Conservation (phyloP, 1,284 basidiomycete species). For the Pterulicium gracile region DNA sequence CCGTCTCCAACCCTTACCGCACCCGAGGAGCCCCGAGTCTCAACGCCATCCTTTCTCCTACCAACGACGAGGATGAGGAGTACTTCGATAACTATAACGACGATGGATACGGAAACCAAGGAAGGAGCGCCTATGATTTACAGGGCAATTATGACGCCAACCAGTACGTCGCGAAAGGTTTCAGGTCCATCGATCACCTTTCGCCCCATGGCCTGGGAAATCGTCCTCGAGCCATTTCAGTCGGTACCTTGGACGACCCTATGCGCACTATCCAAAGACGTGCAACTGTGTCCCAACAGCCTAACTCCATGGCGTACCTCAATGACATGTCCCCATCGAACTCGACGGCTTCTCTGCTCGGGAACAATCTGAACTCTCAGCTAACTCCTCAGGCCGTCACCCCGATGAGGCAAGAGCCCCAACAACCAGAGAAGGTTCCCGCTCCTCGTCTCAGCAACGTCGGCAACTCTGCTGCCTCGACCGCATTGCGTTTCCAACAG, state of each 20-base stretch:
- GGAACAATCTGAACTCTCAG: background rate
- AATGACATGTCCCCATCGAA: constrained; percentile 10
- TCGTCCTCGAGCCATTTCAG: constrained; percentile 78
- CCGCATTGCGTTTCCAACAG: constrained; percentile 58
- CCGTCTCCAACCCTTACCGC: constrained; percentile 79
- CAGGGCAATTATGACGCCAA: constrained; percentile 41
- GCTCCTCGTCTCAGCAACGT: constrained; percentile 15
- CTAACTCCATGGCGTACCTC: constrained; percentile 50
- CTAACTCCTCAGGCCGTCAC: background rate
- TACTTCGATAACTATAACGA: constrained; percentile 53
- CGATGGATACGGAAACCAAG: constrained; percentile 38
- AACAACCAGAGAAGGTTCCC: constrained; percentile 8
- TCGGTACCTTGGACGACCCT: constrained; percentile 81
- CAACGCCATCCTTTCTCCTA: constrained; percentile 46
- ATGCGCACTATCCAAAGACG: constrained; percentile 54
- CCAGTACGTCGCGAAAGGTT: constrained; percentile 55
- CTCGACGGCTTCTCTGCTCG: background rate
- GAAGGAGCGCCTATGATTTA: constrained; percentile 50
- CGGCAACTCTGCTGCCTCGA: constrained; percentile 24
- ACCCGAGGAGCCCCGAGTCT: constrained; percentile 45
- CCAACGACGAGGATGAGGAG: constrained; percentile 63
- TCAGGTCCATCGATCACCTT: constrained; percentile 63
- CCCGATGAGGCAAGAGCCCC: background rate
- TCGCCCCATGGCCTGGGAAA: constrained; percentile 32
- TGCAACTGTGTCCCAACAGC: constrained; percentile 44